Evolutionary conservation across 352 stramenopile species (phyloP), one percentile per base, ranked within the genome.

Genomic region (Phytophthora multivora): DNA sequence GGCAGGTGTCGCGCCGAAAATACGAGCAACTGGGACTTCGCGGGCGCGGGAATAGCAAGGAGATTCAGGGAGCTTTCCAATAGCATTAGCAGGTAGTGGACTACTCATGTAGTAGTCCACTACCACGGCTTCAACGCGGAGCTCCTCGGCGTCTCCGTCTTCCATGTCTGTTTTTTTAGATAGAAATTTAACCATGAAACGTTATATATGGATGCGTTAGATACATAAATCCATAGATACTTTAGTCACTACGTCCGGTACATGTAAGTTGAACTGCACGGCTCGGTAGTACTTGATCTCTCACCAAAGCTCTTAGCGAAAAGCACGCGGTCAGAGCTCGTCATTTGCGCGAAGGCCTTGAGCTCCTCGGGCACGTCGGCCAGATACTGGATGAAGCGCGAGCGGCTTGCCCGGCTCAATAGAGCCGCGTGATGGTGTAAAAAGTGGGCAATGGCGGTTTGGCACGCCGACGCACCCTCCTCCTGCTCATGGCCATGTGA

Each of bases 1-100:
- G 15, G 88, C 90, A 5, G 87, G 88, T 13, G 90, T 98, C 38
- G 88, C 85, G 36, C 91, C 91, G 39, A 97, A 97, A 31, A 98
- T 79, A 31, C 89, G 91, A 41, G 97, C 71, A 9, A 98, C 87
- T 13, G 91, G 91, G 45, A 96, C 88, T 16, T 84, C 73, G 11
- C 64, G 69, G 41, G 88, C 88, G 47, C 73, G 66, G 21, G 77
- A 45, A 64, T 96, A 95, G 40, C 77, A 93, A 38, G 88, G 81
- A 53, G 83, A 89, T 5, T 52, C 31, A 1, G 80, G 77, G 5
- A 94, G 63, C 7, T 70, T 60, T 4, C 52, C 26, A 5, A 95
- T 61, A n/a, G 81, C 75, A 10, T 53, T 26, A 0, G 50, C 8
- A 19, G 88, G 88, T 13, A 96, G 72, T 21, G 88, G 86, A 35